Base-by-base conservation (phyloP, 805 yeast species). In the Lipomyces chichibuensis region DNA sequence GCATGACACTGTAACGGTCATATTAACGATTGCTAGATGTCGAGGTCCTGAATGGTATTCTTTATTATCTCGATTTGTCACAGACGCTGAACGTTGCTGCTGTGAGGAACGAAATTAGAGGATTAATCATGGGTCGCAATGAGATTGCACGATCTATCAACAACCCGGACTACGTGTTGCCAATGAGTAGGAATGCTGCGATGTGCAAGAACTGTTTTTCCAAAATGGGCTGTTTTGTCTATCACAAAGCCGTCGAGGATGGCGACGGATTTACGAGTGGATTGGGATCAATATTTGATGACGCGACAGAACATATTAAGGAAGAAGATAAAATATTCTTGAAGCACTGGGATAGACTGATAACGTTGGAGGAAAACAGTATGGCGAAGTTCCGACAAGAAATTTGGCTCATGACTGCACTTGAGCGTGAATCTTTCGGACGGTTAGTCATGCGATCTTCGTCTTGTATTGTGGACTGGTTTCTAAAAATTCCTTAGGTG, bases 361-460 rank as follows among this genome's bases (percentile, higher is more conserved):
- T 95, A 5, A 85, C 89, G 0, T 85, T 87, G 71, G 98, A 94
- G 76, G 96, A 89, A 71, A 82, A 86, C 1, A 81, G 87, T 4
- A 74, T 84, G 57, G 80, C 80, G 14, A 80, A 82, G 46, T 75
- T 84, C 57, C 85, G 84, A 59, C 84, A 84, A 59, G 90, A 91
- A 53, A 77, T 92, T n/a, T 90, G 93, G 93, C 83, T 87, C 32
- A 76, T 85, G 67, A 78, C 88, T 7, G 79, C 87, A 1, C 75
- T 76, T 0, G 86, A 86, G 32, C 81, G 96, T 63, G 97, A 92
- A 75, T 74, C 79, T 1, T 83, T 83, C 53, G 95, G 94, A 0
- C 81, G 84, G 55, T 52, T 13, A 52, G 49, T 43, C 3, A 17
- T 0, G 23, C 9, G 8, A n/a, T 7, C 49, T 43, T 43, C 3